Conservation (phyloP, 2,329 filamentous ascomycete species). For the Eurotiales sp. region DNA sequence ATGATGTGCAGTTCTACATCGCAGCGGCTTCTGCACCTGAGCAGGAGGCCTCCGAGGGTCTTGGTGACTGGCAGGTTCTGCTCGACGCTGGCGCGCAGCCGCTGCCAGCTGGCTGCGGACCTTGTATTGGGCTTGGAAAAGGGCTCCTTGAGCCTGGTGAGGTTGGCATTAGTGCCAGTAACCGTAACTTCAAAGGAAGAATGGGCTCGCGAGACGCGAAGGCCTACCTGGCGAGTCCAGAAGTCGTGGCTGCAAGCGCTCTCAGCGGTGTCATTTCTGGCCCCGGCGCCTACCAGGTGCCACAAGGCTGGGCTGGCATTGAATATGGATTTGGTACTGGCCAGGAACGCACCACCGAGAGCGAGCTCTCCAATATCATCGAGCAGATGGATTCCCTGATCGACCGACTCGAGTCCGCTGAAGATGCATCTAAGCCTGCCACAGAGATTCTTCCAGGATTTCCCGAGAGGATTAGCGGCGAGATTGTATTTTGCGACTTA, state of each 20-base stretch:
- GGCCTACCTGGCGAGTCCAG: conserved; percentile 83
- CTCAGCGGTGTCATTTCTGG: conserved; percentile 56
- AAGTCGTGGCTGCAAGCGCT: conserved; percentile 88
- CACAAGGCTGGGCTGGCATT: conserved; percentile 63
- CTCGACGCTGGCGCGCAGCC: conserved; percentile 72
- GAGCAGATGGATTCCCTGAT: no score
- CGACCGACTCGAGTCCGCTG: no score
- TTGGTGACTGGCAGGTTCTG: conserved; percentile 80
- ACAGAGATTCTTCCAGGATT: conserved; percentile 82
- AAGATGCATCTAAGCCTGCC: conserved; percentile 16
- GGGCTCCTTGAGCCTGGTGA: conserved; percentile 82
- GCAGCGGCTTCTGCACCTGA: conserved; percentile 78
- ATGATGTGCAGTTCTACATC: conserved; percentile 81
- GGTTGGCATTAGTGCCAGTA: conserved; percentile 76
- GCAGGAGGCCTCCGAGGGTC: conserved; percentile 71
- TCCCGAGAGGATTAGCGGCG: conserved; percentile 74
- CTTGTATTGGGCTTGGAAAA: conserved; percentile 79
- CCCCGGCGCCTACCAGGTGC: conserved; percentile 73
- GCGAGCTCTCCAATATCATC: no score
- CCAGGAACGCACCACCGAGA: no score
- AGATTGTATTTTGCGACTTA: conserved; percentile 82
- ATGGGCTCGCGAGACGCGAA: conserved; percentile 79
- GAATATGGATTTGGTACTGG: no score
- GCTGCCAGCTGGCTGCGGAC: conserved; percentile 71
- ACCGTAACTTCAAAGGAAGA: conserved; percentile 87